Percentiles rank a stretch among this genome's conserved stretches.
Conservation (phyloP, 805 yeast species). For the Kodamaea leandrae region DNA sequence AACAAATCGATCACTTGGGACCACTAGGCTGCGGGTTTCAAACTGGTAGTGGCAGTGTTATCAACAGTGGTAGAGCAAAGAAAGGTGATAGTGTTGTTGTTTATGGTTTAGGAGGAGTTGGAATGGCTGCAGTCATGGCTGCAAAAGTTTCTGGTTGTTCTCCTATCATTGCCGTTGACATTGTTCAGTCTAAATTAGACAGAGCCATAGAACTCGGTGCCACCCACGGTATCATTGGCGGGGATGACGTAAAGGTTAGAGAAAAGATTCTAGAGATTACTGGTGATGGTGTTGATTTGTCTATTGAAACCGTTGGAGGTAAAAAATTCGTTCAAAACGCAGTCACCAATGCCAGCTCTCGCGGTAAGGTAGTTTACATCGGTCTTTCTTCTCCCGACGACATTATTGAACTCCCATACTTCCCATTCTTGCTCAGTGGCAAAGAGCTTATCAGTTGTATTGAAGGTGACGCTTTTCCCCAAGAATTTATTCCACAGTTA, state of each 20-base stretch:
- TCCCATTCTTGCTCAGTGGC: conserved; percentile 11
- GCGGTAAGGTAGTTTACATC: conserved; percentile 11
- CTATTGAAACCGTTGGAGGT: conserved; percentile 13
- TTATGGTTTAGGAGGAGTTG: conserved; percentile 13
- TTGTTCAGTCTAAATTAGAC: conserved; percentile 10
- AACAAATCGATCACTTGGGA: conserved; percentile 4
- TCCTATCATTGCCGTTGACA: conserved; percentile 11
- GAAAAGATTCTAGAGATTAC: conserved; percentile 11
- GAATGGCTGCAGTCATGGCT: conserved; percentile 13
- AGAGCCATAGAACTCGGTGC: conserved; percentile 11
- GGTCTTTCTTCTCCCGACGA: conserved; percentile 10
- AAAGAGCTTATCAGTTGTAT: conserved; percentile 12
- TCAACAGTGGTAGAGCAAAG: conserved; percentile 9
- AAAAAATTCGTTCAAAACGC: conserved; percentile 10
- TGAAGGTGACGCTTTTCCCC: conserved; percentile 11
- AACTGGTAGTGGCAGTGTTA: conserved; percentile 12
- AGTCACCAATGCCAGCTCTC: conserved; percentile 8
- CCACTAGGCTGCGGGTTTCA: conserved; percentile 13
- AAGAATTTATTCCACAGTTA: conserved; percentile 12
- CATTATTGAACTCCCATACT: conserved; percentile 4
- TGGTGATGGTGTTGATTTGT: conserved; percentile 11
- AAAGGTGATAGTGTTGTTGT: conserved; percentile 8
- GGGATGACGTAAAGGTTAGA: conserved; percentile 10
- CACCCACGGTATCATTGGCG: conserved; percentile 11
- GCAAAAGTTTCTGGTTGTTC: conserved; percentile 13